These are phyloP conservation scores for Ochetophila trinervis DNA, from an alignment of 306 rosid genomes.

Conservation along the genomic window DNA sequence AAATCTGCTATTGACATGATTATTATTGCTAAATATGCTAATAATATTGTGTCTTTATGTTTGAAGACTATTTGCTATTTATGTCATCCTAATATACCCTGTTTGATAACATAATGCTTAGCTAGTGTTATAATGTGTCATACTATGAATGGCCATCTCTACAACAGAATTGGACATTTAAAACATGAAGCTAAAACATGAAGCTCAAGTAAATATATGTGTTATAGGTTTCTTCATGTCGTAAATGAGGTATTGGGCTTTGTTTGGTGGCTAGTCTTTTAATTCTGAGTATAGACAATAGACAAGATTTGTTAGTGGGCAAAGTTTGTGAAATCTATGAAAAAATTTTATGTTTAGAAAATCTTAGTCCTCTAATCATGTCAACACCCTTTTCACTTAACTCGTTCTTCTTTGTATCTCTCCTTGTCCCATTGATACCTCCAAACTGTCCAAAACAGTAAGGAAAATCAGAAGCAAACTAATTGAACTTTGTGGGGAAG, in stretches of 20 bases:
- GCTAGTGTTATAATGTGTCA: no score
- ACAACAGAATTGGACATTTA: no score
- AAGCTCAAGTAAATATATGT: neutral
- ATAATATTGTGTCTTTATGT: no score
- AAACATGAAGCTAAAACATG: no score
- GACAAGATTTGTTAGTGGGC: conserved; percentile 42
- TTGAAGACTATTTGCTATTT: neutral
- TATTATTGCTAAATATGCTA: no score
- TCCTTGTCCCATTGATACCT: conserved; percentile 48
- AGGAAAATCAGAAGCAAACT: conserved; percentile 51
- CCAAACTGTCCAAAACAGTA: conserved; percentile 31
- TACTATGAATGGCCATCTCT: no score
- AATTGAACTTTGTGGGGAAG: conserved; percentile 56
- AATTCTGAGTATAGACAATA: conserved; percentile 55
- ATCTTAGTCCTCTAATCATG: conserved; percentile 64
- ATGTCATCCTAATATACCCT: no score
- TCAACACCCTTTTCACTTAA: conserved; percentile 71
- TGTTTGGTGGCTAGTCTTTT: neutral
- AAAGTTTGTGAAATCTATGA: conserved; percentile 45
- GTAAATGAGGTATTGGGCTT: neutral
- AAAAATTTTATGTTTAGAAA: conserved; percentile 48
- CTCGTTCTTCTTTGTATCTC: conserved; percentile 70
- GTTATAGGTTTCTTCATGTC: neutral
- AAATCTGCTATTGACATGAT: no score
- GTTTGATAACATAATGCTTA: no score